Base-by-base conservation (phyloP, 1,139 yeast species). In the Pneumocystis carinii region DNA sequence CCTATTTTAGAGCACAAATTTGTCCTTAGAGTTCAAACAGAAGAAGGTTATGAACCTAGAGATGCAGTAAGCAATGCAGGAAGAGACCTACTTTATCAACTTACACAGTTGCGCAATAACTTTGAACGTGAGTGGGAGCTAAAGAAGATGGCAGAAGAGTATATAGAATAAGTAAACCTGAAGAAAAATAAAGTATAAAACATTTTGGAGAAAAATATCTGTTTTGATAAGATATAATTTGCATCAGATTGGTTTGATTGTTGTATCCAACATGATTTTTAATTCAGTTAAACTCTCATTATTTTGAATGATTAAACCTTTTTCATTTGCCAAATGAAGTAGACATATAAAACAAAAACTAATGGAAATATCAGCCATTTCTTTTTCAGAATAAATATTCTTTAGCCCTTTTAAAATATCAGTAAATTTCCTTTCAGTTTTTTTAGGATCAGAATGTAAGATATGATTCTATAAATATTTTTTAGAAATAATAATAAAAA, bases 91-190 rank as follows among this genome's bases (percentile, higher is more conserved):
- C 88, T 92, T 68, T 82, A 84, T 66, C 95, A 89, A 74, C 80
- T 92, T 68, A 87, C 84, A 66, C 77, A 81, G 57, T 78, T 92
- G 69, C 83, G 85, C 69, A 83, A 84, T 62, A 86, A 87, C 71
- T 92, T 92, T 75, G 83, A 83, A 72, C 85, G 86, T 66, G 98
- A 92, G 78, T 92, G 96, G 95, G 90, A 89, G 61, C 82, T 92
- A 72, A 89, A 89, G 76, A 67, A 66, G 56, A 66, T 68, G n/a
- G 63, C 70, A 12, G 55, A 48, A 14, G 55, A 48, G 10, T 48
- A 48, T 19, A 48, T 48, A 15, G 55, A 48, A 24, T 48, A 48
- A 24, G 6, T 12, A 3, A 12, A 24, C 24, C 32, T 6, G 7
- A 48, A 3, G 27, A n/a, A 48, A 48, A 48, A 48, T 6, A 19